These are phyloP conservation scores for Lyophyllum atratum DNA, from an alignment of 768 basidiomycete species.

Conservation along the genomic window DNA sequence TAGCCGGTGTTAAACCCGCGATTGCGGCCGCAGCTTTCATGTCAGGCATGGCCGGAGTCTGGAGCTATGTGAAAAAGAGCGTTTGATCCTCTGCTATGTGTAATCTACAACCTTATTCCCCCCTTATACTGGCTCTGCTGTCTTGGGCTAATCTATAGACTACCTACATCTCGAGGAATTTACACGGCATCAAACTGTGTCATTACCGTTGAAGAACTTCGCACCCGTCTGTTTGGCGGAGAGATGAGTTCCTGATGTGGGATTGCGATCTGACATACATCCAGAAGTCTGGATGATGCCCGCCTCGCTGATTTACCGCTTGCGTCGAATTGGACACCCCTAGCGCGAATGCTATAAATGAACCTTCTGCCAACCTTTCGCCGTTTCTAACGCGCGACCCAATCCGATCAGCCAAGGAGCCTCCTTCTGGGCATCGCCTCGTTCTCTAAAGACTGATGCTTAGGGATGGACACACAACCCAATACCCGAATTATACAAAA, in stretches of 20 bases:
- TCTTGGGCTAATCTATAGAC: constrained; percentile 45
- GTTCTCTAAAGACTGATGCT: constrained; percentile 13
- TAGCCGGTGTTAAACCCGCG: constrained; percentile 92
- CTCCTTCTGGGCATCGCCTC: constrained; percentile 3
- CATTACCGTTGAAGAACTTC: constrained; percentile 34
- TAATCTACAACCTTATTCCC: constrained; percentile 56
- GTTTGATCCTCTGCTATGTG: constrained; percentile 58
- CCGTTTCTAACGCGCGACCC: constrained; percentile 10
- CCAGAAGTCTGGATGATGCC: constrained; percentile 45
- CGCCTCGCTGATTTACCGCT: constrained; percentile 32
- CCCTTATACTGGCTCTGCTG: constrained; percentile 43
- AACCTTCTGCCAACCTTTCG: constrained; percentile 20
- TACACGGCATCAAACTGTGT: constrained; percentile 27
- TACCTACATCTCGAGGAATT: constrained; percentile 38
- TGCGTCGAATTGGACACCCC: constrained; percentile 24
- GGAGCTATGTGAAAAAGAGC: constrained; percentile 93
- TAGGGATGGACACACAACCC: constrained; percentile 1
- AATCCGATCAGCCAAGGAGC: constrained; percentile 18
- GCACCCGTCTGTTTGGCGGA: constrained; percentile 43
- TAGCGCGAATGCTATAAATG: constrained; percentile 48
- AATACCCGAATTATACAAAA: constrained; percentile 2
- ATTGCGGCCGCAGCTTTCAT: constrained; percentile 87
- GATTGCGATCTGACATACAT: constrained; percentile 46
- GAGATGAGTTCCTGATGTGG: constrained; percentile 45
- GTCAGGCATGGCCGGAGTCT: constrained; percentile 87